Evolutionary conservation across 345 rosid species (phyloP).

Genomic region (Populus tremula): DNA sequence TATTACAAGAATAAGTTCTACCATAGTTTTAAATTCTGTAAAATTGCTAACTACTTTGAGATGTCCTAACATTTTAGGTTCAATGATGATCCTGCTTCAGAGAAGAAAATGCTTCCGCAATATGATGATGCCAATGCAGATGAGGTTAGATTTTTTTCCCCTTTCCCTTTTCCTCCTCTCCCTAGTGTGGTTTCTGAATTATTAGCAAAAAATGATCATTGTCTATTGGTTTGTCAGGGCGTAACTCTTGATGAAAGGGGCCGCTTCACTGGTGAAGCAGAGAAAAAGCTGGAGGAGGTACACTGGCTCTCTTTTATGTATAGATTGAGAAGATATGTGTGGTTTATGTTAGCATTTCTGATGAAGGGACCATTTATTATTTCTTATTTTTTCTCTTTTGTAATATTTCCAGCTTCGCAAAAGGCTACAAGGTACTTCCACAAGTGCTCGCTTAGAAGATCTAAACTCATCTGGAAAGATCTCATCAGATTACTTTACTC

Average conservation of each 20-base stretch:
- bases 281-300: constrained; percentile 93
- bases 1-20: too few species aligned
- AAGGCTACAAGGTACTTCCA: constrained; percentile 65
- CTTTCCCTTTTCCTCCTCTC: background rate
- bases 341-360: constrained; percentile 1
- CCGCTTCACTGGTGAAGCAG: constrained; percentile 82
- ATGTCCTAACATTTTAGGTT: constrained; percentile 50
- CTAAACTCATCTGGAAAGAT: constrained; percentile 60
- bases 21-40: background rate
- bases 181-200: background rate
- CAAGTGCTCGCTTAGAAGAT: constrained; percentile 54
- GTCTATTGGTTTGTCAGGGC: constrained; percentile 48
- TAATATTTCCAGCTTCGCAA: constrained; percentile 60
- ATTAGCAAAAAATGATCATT: background rate
- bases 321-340: background rate
- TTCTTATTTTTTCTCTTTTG: background rate
- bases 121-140: constrained; percentile 72
- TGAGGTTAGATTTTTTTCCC: constrained; percentile 50
- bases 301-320: background rate
- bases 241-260: constrained; percentile 79
- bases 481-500: constrained; percentile 77
- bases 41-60: background rate
- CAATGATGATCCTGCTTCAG: constrained; percentile 68
- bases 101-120: constrained; percentile 89
- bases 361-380: background rate